Base-by-base conservation (phyloP, 2,329 filamentous ascomycete species). In the Ophiostoma pallidulum region DNA sequence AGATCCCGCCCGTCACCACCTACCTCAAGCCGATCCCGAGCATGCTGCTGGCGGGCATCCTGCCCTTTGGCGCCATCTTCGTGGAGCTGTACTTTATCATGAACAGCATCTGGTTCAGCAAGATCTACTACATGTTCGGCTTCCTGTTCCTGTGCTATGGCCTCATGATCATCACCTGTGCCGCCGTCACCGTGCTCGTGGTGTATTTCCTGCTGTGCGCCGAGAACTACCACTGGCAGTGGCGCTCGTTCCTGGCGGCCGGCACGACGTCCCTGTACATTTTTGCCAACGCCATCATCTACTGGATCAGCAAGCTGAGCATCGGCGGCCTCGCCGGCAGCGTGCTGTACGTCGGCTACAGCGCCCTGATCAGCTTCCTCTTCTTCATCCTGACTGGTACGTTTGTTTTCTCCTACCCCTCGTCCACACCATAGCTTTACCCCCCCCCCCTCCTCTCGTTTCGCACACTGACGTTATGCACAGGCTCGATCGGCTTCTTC, bases 51-150 rank as follows among this genome's bases (percentile, higher is more conserved):
- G 91, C 94, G 20, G 92, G 92, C 45, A 82, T 97, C 43, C 74
- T 97, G 22, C 92, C 92, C 0, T 98, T 98, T 59, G 89, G 86
- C 40, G 91, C 92, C 53, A 97, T 98, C 62, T 96, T 97, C 56
- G 90, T 97, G 40, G 92, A 98, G 69, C 80, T 98, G 3, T 97
- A 95, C 75, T 97, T 97, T 68, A 96, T 98, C 71, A 94, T 98
- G 87, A 94, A 84, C 68, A 94, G 87, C 22, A 91, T 98, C 62
- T 98, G 92, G 92, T 95, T 94, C 67, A 91, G 84, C 71, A 88
- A 92, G 67, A 92, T 98, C 56, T 98, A 98, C 74, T 98, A 98
- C 76, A 98, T 98, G 92, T 98, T 98, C 60, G 92, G 92, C 19
- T 98, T 98, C 75, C 72, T 98, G 31, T 98, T 98, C 74, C 77